Evolutionary conservation across 169 alveolate genomes (phyloP).

Genomic region (Plasmodium vivax): DNA sequence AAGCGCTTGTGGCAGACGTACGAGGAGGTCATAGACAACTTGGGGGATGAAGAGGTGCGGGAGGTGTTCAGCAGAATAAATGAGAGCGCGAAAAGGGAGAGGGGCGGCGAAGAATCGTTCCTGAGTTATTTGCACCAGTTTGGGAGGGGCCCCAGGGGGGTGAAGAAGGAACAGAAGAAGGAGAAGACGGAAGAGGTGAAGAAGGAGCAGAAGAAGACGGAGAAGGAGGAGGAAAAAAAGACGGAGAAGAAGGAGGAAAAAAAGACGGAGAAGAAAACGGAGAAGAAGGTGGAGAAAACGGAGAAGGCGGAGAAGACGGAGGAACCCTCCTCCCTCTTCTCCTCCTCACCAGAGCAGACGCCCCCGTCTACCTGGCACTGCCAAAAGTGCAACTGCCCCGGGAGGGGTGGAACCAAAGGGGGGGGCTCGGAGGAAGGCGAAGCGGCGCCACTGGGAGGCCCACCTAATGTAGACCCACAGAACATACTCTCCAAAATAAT

Average conservation of each 20-base stretch:
- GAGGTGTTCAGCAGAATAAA: background rate
- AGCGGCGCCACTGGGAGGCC: background rate
- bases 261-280: background rate
- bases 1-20: constrained; percentile 10
- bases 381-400: background rate
- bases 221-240: background rate
- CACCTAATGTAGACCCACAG: constrained; percentile 31
- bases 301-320: background rate
- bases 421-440: background rate
- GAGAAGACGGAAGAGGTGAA: background rate
- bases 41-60: constrained; percentile 18
- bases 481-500: constrained; percentile 23
- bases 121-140: background rate
- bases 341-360: background rate
- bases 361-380: background rate
- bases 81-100: background rate
- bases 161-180: background rate
- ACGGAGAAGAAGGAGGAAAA: too few relatives aligned
- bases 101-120: background rate
- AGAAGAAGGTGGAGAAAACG: background rate
- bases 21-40: constrained; percentile 14
- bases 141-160: background rate
- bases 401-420: background rate
- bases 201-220: background rate
- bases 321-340: background rate